These are phyloP conservation scores for Zygnema circumcarinatum DNA, from an alignment of 139 green algal genomes.

Conservation along the genomic window DNA sequence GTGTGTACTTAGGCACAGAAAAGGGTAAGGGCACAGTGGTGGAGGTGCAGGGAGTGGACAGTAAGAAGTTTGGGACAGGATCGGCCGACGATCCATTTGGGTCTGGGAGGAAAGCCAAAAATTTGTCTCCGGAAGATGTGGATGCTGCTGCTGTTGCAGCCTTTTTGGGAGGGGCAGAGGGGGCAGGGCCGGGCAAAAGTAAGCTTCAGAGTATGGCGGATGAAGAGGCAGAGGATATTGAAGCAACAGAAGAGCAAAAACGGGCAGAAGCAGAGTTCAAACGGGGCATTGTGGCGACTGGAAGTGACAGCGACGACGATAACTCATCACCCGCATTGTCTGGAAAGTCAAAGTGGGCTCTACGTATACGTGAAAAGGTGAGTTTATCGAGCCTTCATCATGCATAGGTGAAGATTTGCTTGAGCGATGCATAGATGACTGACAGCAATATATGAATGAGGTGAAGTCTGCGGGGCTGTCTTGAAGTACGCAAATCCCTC, in stretches of 20 bases:
- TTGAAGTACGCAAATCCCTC: no score
- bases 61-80: neutral
- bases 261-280: conserved; percentile 45
- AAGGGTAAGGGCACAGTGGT: conserved; percentile 27
- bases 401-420: no score
- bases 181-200: neutral
- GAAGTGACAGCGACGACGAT: conserved; percentile 37
- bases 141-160: neutral
- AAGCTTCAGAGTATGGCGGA: neutral
- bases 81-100: neutral
- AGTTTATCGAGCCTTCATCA: neutral
- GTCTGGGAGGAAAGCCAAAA: neutral
- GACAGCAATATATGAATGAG: no score
- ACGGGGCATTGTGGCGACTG: neutral
- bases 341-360: neutral
- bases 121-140: neutral
- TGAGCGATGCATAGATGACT: no score
- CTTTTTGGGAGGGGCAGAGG: neutral
- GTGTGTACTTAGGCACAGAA: conserved; percentile 53
- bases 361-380: conserved; percentile 23
- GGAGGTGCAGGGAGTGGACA: conserved; percentile 30
- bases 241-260: conserved; percentile 45
- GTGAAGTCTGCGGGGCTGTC: no score
- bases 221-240: neutral
- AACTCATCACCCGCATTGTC: neutral